Percentiles rank a stretch among this genome's conserved stretches.
These are phyloP conservation scores for Candolleomyces aberdarensis DNA, from an alignment of 768 basidiomycete species.

Conservation along the genomic window DNA sequence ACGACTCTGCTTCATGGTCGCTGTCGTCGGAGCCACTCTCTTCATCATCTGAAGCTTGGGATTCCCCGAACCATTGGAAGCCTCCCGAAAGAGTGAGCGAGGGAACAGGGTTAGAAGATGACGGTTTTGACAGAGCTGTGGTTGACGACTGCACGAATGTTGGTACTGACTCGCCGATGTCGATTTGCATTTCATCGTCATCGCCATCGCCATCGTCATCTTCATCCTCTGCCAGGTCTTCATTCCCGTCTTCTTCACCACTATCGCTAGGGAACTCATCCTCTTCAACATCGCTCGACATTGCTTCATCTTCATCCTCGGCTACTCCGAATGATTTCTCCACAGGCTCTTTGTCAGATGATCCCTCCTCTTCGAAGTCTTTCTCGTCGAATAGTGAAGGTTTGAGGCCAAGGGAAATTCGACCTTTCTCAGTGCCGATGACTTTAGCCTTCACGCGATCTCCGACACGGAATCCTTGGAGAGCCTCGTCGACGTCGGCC, in stretches of 20 bases:
- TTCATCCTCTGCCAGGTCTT: slow-evolving; percentile 1
- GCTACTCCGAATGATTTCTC: slow-evolving; percentile 17
- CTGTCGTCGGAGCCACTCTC: slow-evolving; percentile 30
- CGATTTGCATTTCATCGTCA: slow-evolving; percentile 44
- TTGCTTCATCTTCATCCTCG: slow-evolving; percentile 13
- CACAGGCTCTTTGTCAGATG: slow-evolving; percentile 23
- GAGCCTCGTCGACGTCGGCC: slow-evolving; percentile 73
- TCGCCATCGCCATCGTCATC: slow-evolving; percentile 33
- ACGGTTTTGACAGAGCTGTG: slow-evolving; percentile 10
- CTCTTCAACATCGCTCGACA: background rate
- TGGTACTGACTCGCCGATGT: slow-evolving; percentile 32
- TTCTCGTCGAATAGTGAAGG: slow-evolving; percentile 80
- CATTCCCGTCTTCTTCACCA: background rate
- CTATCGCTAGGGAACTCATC: background rate
- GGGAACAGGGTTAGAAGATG: slow-evolving; percentile 19
- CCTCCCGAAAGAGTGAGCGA: slow-evolving; percentile 55
- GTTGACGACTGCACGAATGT: slow-evolving; percentile 13
- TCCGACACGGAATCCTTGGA: slow-evolving; percentile 81
- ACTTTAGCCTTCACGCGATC: slow-evolving; percentile 83
- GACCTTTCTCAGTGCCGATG: slow-evolving; percentile 67
- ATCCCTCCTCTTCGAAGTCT: slow-evolving; percentile 42
- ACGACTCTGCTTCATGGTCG: slow-evolving; percentile 40
- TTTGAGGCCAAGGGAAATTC: slow-evolving; percentile 84
- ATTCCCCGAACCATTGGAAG: slow-evolving; percentile 67
- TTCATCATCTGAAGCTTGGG: slow-evolving; percentile 33